A percentile compares a stretch with the other conserved stretches of the same genome.
Conservation (phyloP, 495 filamentous ascomycete genomes). For the Lasiosphaeriaceae sp. region DNA sequence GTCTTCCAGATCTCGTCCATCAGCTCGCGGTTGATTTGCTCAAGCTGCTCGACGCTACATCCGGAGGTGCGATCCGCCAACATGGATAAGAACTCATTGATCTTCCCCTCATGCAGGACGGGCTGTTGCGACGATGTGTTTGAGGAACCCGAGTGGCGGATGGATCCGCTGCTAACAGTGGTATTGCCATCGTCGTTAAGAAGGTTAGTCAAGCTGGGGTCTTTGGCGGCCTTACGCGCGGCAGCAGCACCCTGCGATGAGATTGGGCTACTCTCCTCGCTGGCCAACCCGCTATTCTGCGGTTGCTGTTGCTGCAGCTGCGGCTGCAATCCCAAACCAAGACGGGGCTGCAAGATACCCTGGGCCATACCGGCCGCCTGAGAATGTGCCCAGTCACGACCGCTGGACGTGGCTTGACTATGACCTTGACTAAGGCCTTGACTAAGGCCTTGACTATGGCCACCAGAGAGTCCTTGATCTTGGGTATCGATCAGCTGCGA, state of each 20-base stretch:
- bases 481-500: conserved; percentile 62
- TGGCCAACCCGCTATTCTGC: neutral
- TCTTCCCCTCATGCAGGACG: conserved; percentile 53
- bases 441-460: too few species aligned
- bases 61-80: conserved; percentile 67
- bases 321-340: conserved; percentile 5
- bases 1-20: conserved; percentile 85
- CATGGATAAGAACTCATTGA: conserved; percentile 53
- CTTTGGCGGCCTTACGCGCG: conserved; percentile 26
- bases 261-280: conserved; percentile 23
- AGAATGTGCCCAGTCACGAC: conserved; percentile 46
- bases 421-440: too few species aligned
- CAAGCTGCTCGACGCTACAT: conserved; percentile 86
- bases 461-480: conserved; percentile 13
- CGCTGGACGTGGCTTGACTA: conserved; percentile 32
- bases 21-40: conserved; percentile 84
- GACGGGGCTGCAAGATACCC: conserved; percentile 30
- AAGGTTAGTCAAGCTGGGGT: conserved; percentile 29
- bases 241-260: conserved; percentile 27
- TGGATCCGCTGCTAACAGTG: conserved; percentile 9
- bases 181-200: conserved; percentile 28
- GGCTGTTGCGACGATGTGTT: conserved; percentile 41
- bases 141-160: conserved; percentile 29
- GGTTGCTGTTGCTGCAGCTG: neutral
- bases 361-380: conserved; percentile 45